A percentile compares a stretch with the other conserved stretches of the same genome.
These are phyloP conservation scores for Trichoderma gamsii DNA, from an alignment of 495 filamentous ascomycete species.

Conservation along the genomic window DNA sequence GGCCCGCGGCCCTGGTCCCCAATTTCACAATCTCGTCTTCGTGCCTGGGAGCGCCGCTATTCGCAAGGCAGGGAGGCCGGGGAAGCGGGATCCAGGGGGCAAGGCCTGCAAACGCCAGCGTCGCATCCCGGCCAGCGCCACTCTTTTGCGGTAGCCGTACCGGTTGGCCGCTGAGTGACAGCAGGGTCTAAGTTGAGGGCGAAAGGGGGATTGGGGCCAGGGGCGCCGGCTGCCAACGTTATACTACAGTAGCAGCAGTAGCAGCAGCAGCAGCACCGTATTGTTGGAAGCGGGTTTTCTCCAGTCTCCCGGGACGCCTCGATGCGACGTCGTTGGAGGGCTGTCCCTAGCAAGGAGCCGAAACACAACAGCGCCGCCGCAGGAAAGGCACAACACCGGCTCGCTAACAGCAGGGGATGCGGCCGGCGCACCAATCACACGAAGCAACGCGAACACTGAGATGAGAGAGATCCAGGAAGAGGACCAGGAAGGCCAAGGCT, in stretches of 20 bases:
- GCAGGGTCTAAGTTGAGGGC: background rate
- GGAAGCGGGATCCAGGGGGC: slow-evolving; percentile 11
- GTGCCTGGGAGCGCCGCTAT: background rate
- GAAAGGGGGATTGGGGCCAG: background rate
- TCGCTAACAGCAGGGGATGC: background rate
- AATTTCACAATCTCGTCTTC: background rate
- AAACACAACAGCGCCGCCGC: background rate
- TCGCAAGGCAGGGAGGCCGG: background rate
- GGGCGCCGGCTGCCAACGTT: background rate
- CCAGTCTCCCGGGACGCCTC: background rate
- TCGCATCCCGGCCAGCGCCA: background rate
- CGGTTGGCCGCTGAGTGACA: no score
- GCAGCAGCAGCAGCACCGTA: background rate
- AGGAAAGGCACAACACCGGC: background rate
- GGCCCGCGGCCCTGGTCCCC: background rate
- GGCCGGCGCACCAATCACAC: background rate
- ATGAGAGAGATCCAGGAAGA: background rate
- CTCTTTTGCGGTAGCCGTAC: background rate
- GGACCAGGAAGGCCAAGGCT: background rate
- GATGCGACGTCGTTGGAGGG: background rate
- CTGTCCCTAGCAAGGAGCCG: background rate
- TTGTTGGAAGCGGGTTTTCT: background rate
- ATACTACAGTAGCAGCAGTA: background rate
- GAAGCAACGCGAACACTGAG: background rate
- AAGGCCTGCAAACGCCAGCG: background rate